Percentiles rank a stretch among this genome's conserved stretches.
Conservation (phyloP, 805 yeast genomes). For the Ogataea degrootiae region DNA sequence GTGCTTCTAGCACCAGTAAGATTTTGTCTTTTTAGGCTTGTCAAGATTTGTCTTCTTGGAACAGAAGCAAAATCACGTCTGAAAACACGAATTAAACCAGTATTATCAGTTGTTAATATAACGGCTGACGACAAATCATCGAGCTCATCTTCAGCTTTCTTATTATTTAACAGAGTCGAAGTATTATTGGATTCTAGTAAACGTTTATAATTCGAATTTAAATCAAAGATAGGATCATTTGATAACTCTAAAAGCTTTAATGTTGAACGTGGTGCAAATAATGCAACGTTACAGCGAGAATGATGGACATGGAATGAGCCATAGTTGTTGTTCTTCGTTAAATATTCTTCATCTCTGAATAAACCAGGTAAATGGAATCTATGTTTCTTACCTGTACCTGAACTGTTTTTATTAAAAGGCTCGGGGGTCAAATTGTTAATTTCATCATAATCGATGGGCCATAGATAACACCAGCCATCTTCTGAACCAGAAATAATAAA, state of each 20-base stretch:
- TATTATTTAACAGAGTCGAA: too few relatives aligned
- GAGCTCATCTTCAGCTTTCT: slow-evolving; percentile 20
- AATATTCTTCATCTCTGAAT: slow-evolving; percentile 32
- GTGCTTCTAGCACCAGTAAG: slow-evolving; percentile 4
- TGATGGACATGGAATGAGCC: slow-evolving; percentile 75
- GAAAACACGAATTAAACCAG: slow-evolving; percentile 70
- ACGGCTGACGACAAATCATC: slow-evolving; percentile 38
- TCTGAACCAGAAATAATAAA: slow-evolving; percentile 78
- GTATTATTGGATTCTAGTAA: slow-evolving; percentile 1
- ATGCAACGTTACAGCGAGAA: slow-evolving; percentile 66
- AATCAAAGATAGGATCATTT: slow-evolving; percentile 74
- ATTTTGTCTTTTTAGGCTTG: slow-evolving; percentile 10
- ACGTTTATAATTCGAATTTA: slow-evolving; percentile 26
- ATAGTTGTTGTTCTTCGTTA: slow-evolving; percentile 53
- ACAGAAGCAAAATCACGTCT: slow-evolving; percentile 69
- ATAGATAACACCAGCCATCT: slow-evolving; percentile 80
- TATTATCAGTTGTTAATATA: slow-evolving; percentile 71
- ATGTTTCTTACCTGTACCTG: slow-evolving; percentile 28
- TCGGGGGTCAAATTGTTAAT: neutral
- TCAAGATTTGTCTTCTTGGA: slow-evolving; percentile 29
- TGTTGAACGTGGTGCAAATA: slow-evolving; percentile 72
- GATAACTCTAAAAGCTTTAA: slow-evolving; percentile 61
- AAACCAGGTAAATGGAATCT: slow-evolving; percentile 26
- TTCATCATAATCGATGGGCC: slow-evolving; percentile 44
- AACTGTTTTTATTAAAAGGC: neutral